These are phyloP conservation scores for Aspergillus sp. DNA, from an alignment of 2,329 filamentous ascomycete species.

Conservation along the genomic window DNA sequence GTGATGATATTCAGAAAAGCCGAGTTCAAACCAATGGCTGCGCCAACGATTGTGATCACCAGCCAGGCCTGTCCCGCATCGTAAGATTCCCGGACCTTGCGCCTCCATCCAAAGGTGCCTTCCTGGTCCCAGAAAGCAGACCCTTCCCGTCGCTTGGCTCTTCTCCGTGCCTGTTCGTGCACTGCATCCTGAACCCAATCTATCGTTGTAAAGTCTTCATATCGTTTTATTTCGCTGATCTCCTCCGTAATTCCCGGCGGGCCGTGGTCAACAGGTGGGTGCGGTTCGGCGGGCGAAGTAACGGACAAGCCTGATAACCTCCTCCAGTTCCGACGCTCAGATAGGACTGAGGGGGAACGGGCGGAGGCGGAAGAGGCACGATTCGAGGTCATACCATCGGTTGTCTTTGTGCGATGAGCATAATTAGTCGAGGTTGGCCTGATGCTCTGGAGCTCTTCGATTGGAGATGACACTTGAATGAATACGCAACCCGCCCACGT, in stretches of 20 bases:
- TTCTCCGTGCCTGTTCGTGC: constrained; percentile 78
- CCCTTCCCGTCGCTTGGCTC: constrained; percentile 67
- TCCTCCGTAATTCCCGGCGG: constrained; percentile 80
- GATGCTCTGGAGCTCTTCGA: constrained; percentile 1
- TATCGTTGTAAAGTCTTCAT: constrained; percentile 95
- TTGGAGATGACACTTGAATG: constrained; percentile 2
- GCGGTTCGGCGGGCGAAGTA: constrained; percentile 50
- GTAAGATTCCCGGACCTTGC: constrained; percentile 78
- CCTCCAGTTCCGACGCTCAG: constrained; percentile 29
- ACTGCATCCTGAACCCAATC: constrained; percentile 99
- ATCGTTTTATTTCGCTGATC: constrained; percentile 95
- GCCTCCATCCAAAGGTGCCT: constrained; percentile 70
- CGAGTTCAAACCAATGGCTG: constrained; percentile 89
- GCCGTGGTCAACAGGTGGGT: constrained; percentile 51
- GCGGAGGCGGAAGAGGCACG: constrained; percentile 27
- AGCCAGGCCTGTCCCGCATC: constrained; percentile 98
- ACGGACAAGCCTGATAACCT: constrained; percentile 52
- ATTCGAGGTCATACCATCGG: constrained; percentile 39
- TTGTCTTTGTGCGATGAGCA: constrained; percentile 19
- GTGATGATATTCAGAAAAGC: constrained; percentile 92
- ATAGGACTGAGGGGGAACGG: constrained; percentile 24
- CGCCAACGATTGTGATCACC: constrained; percentile 85
- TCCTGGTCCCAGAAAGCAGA: constrained; percentile 66
- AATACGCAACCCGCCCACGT: constrained; percentile 14
- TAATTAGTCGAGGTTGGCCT: constrained; percentile 22